Evolutionary conservation across 345 rosid genomes (phyloP), one percentile per base, ranked within the genome.

Genomic region (Brassica incana): DNA sequence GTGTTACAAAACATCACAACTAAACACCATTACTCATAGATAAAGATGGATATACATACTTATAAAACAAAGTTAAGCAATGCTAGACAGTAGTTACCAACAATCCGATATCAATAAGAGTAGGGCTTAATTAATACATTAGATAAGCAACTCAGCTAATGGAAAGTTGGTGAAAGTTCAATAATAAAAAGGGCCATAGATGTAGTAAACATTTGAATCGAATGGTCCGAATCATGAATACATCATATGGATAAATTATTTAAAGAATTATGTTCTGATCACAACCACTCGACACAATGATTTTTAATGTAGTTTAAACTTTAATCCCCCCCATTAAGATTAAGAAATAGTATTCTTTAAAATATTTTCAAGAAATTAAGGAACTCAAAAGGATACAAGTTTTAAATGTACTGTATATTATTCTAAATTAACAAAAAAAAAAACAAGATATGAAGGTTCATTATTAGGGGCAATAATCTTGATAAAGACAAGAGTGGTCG

Each of bases 401-500:
- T 45, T 20, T 2, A 10, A 59, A 8, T n/a, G 6, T 48, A 27
- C 30, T 27, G 30, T 27, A 8, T 27, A 9, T 29, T 61, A 18
- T 6, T 29, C 7, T 5, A 67, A 29, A n/a, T 5, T 8, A 40
- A 43, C 30, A 18, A 18, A 16, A 16, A 16, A 16, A 40, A 23
- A 11, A 59, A 45, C 0, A 62, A 25, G 78, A 25, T 52, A 45
- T 36, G 75, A 38, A 69, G 71, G 72, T 64, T 69, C 40, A 80
- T 70, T 29, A 80, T 69, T 75, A 56, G 79, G 32, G 12, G 79
- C 72, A 80, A 70, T 80, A 67, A 62, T 70, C 83, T 64, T 80
- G 79, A 75, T 54, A 75, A 80, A 80, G 79, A 70, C 79, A 80
- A 80, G 75, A 75, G 76, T 54, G 76, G 75, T 70, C 68, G 65